A percentile compares a stretch with the other conserved stretches of the same genome.
Conservation (phyloP, 805 yeast genomes). For the Schwanniomyces vanrijiae region DNA sequence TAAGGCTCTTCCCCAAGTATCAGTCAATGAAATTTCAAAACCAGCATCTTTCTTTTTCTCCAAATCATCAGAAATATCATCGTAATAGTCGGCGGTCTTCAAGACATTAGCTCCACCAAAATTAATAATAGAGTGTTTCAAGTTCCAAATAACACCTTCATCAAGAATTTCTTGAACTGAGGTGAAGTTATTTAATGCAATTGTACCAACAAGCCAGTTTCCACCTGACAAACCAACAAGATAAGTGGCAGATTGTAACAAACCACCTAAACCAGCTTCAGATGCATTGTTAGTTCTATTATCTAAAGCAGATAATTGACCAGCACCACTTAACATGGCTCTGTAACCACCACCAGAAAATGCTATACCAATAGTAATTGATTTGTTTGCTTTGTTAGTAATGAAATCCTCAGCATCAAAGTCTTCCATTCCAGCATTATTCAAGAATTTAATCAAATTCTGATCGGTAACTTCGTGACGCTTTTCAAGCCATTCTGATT, state of each 20-base stretch:
- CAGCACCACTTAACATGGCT: slow-evolving; percentile 86
- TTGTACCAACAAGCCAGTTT: slow-evolving; percentile 64
- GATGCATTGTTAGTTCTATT: slow-evolving; percentile 58
- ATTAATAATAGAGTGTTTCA: slow-evolving; percentile 70
- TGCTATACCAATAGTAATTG: slow-evolving; percentile 35
- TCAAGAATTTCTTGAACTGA: slow-evolving; percentile 42
- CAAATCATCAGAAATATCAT: slow-evolving; percentile 26
- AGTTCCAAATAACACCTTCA: slow-evolving; percentile 34
- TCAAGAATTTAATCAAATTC: slow-evolving; percentile 40
- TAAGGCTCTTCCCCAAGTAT: slow-evolving; percentile 45
- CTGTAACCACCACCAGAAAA: slow-evolving; percentile 85
- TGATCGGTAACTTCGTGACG: slow-evolving; percentile 28
- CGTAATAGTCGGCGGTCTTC: slow-evolving; percentile 58
- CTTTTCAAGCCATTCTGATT: slow-evolving; percentile 22
- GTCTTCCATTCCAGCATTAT: slow-evolving; percentile 45
- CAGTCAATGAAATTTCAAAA: slow-evolving; percentile 37
- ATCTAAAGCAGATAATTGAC: slow-evolving; percentile 77
- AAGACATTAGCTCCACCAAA: slow-evolving; percentile 57
- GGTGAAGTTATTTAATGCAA: slow-evolving; percentile 59
- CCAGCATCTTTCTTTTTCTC: slow-evolving; percentile 37
- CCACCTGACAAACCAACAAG: slow-evolving; percentile 70
- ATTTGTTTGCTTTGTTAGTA: slow-evolving; percentile 19
- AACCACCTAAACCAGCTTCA: slow-evolving; percentile 68
- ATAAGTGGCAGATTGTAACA: slow-evolving; percentile 71
- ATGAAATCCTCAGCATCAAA: slow-evolving; percentile 46